phyloP scores from a whole-genome alignment of 257 asterid species.

The Gentiana straminea region DNA sequence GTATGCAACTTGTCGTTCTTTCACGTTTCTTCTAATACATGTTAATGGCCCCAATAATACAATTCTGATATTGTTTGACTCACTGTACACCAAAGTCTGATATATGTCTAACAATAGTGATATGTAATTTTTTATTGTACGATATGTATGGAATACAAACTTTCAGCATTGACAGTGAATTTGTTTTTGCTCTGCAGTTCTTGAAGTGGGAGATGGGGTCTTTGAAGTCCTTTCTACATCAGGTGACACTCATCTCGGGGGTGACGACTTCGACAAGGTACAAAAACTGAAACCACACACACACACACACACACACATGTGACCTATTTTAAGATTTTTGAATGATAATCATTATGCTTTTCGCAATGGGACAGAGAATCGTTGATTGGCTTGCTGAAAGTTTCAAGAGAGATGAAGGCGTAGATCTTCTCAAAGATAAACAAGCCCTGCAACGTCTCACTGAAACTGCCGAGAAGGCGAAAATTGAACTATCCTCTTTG shows the following conservation, averaged over 20 bases:
- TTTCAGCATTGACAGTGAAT: not conserved
- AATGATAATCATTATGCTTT: too few species aligned
- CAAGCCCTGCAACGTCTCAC: conserved; percentile 98
- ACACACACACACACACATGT: too few species aligned
- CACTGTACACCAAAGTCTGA: too few species aligned
- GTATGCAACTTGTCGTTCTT: too few species aligned
- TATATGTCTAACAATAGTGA: too few species aligned
- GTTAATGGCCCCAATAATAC: too few species aligned
- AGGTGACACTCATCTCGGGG: conserved; percentile 97
- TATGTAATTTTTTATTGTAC: too few species aligned
- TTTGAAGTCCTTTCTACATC: conserved; percentile 94
- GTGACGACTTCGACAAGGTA: conserved; percentile 96
- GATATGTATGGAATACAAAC: too few species aligned
- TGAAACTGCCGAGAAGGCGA: conserved; percentile 97
- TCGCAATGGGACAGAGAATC: conserved; percentile 44
- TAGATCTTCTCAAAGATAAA: conserved; percentile 88
- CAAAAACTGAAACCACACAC: conserved; percentile 19
- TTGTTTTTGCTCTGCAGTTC: conserved; percentile 39
- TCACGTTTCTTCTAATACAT: too few species aligned
- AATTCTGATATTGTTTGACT: too few species aligned
- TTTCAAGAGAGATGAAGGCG: conserved; percentile 86
- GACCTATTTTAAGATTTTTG: too few species aligned
- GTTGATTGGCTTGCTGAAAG: conserved; percentile 85
- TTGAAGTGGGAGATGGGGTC: conserved; percentile 96
- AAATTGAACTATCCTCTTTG: conserved; percentile 91